Conservation (phyloP, 2,329 filamentous ascomycete genomes). For the Aquanectria penicillioides region DNA sequence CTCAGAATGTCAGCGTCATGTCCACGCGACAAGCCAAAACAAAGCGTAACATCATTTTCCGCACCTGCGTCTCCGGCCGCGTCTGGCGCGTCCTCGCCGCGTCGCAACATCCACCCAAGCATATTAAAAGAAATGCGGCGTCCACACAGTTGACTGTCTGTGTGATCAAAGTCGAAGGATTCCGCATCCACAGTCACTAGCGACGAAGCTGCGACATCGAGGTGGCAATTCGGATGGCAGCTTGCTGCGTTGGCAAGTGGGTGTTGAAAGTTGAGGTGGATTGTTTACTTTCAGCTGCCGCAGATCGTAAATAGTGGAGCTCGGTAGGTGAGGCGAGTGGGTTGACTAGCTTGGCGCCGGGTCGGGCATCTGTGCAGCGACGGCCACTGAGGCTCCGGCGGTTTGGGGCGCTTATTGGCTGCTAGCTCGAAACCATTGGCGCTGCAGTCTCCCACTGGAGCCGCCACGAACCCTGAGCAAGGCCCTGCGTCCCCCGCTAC, state of each 20-base stretch:
- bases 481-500: conserved; percentile 34
- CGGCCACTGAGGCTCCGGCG: conserved; percentile 14
- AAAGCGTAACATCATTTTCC: conserved; percentile 16
- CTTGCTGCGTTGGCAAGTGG: conserved; percentile 19
- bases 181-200: conserved; percentile 29
- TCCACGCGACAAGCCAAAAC: neutral
- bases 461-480: conserved; percentile 36
- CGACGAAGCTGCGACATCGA: conserved; percentile 23
- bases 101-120: conserved; percentile 69
- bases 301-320: conserved; percentile 18
- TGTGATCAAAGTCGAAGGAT: conserved; percentile 8
- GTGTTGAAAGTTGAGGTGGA: conserved; percentile 4
- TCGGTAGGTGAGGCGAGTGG: neutral
- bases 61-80: conserved; percentile 44
- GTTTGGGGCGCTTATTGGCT: conserved; percentile 28
- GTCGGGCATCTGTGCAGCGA: conserved; percentile 44
- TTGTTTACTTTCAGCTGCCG: conserved; percentile 27
- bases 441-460: conserved; percentile 15
- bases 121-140: conserved; percentile 47
- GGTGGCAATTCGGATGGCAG: conserved; percentile 10
- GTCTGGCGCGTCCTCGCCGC: conserved; percentile 52
- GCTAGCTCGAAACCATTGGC: neutral
- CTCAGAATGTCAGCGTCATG: neutral
- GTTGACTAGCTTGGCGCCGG: conserved; percentile 16
- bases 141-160: conserved; percentile 4